Conservation (phyloP, 768 basidiomycete species). For the Mycena galericulata region DNA sequence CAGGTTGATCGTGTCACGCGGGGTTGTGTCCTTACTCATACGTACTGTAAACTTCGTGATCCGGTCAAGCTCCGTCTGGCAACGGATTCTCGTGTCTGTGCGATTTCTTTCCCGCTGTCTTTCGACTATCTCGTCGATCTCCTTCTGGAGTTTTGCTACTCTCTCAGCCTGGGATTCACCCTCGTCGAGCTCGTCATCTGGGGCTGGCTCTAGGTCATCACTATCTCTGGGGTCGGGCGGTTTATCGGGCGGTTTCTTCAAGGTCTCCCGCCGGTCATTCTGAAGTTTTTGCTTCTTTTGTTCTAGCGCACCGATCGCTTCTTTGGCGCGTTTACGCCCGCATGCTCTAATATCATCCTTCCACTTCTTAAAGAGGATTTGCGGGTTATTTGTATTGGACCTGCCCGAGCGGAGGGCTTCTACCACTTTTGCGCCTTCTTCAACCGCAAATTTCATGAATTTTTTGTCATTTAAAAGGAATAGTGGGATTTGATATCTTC, state of each 20-base stretch:
- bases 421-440: not conserved
- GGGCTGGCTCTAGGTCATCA: not conserved
- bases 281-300: conserved; percentile 11
- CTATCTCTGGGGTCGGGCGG: too few relatives aligned
- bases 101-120: not conserved
- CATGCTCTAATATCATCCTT: not conserved
- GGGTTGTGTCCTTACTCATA: not conserved
- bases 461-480: conserved; percentile 10
- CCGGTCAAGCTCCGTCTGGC: not conserved
- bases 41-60: conserved; percentile 13
- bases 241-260: not conserved
- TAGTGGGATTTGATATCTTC: conserved; percentile 29
- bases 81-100: not conserved
- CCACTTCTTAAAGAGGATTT: not conserved
- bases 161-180: not conserved
- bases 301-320: not conserved
- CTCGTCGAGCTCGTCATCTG: not conserved
- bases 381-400: not conserved
- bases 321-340: conserved; percentile 12
- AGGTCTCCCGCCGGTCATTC: not conserved
- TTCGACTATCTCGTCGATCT: not conserved
- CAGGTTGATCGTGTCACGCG: not conserved
- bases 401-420: not conserved
- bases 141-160: not conserved
- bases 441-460: not conserved